phyloP scores from a whole-genome alignment of 441 rosid genomes.

The Pelargonium myrrhifolium region DNA sequence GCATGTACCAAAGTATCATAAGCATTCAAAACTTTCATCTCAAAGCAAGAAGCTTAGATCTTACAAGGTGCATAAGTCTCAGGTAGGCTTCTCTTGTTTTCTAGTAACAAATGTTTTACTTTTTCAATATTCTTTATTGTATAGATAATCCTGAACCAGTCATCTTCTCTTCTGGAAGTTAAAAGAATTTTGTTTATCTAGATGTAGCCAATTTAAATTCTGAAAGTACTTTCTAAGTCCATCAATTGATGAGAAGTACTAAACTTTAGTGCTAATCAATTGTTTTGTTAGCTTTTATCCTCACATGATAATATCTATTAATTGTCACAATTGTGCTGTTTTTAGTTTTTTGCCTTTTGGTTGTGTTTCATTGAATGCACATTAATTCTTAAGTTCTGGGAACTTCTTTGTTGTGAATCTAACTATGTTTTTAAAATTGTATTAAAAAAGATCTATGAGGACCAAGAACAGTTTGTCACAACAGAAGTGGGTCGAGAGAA shows the following conservation, averaged over 20 bases:
- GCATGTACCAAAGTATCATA: constrained; percentile 39
- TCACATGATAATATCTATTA: neutral
- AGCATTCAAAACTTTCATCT: constrained; percentile 45
- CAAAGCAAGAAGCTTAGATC: constrained; percentile 42
- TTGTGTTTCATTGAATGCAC: neutral
- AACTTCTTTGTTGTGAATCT: constrained; percentile 12
- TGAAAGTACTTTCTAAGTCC: neutral
- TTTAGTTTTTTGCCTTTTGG: neutral
- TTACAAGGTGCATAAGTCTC: constrained; percentile 35
- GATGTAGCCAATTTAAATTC: neutral
- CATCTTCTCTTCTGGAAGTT: neutral
- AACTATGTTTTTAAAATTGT: constrained; percentile 20
- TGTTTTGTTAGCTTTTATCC: neutral
- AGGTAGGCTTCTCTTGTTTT: constrained; percentile 39
- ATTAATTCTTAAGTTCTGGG: too few species aligned
- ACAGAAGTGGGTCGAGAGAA: constrained; percentile 29
- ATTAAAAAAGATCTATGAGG: constrained; percentile 35
- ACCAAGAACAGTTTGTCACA: constrained; percentile 30
- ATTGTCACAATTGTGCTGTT: neutral
- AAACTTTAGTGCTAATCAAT: neutral
- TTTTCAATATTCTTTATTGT: neutral
- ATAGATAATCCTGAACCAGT: neutral
- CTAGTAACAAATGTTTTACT: neutral
- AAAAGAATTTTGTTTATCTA: neutral
- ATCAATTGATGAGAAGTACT: neutral